phyloP scores from a whole-genome alignment of 78 protist genomes.

The Tieghemostelium lacteum region DNA sequence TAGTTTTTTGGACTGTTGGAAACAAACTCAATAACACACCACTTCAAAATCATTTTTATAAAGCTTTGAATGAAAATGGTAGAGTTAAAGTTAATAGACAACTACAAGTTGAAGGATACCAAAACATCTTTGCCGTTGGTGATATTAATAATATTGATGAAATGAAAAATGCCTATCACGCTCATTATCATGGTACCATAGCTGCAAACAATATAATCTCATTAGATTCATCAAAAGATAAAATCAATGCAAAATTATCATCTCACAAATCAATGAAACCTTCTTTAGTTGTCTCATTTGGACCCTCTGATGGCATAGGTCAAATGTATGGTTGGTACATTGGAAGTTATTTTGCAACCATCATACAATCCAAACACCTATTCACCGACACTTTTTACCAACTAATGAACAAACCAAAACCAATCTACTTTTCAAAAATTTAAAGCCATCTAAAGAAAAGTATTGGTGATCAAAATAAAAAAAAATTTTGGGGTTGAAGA shows the following conservation, averaged over 20 bases:
- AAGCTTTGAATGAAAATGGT: slow-evolving; percentile 5
- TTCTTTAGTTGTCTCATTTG: slow-evolving; percentile 28
- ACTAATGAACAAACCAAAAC: slow-evolving; percentile 18
- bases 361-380: neutral
- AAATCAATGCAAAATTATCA: neutral
- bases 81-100: slow-evolving; percentile 5
- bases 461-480: too few relatives aligned
- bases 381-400: neutral
- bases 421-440: neutral
- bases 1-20: slow-evolving; percentile 30
- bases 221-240: too few relatives aligned
- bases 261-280: slow-evolving; percentile 8
- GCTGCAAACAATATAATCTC: slow-evolving; percentile 20
- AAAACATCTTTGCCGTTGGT: slow-evolving; percentile 62
- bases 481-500: too few relatives aligned
- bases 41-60: slow-evolving; percentile 9
- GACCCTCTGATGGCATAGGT: slow-evolving; percentile 37
- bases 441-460: too few relatives aligned
- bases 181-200: neutral
- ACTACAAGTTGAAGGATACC: slow-evolving; percentile 1
- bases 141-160: slow-evolving; percentile 28
- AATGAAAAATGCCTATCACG: neutral
- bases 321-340: too few relatives aligned
- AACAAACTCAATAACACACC: neutral
- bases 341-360: slow-evolving; percentile 11